Evolutionary conservation across 768 basidiomycete species (phyloP).

Genomic region (Cystobasidium onofrii): DNA sequence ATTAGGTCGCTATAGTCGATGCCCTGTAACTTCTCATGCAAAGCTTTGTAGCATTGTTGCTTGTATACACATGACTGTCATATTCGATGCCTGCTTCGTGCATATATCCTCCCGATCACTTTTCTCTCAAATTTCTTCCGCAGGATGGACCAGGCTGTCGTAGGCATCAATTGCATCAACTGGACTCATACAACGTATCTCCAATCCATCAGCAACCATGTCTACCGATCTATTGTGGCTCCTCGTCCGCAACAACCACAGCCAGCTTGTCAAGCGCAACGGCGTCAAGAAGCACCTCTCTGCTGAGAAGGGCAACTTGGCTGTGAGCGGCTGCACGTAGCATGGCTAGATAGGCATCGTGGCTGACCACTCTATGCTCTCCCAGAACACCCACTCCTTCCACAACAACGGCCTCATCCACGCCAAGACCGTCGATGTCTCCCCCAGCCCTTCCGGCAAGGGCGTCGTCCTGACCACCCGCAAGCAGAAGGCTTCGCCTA

Average conservation of each 20-base stretch:
- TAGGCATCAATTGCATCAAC: background rate
- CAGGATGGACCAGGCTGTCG: no score
- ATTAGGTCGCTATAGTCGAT: no score
- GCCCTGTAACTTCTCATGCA: no score
- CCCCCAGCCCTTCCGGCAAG: conserved; percentile 15
- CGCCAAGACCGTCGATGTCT: conserved; percentile 28
- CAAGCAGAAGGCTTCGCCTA: background rate
- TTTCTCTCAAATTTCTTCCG: background rate
- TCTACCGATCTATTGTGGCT: conserved; percentile 25
- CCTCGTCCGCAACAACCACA: conserved; percentile 26
- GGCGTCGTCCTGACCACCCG: conserved; percentile 25
- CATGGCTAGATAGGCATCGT: background rate
- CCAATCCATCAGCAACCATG: background rate
- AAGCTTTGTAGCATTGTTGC: no score
- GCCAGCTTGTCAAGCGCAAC: conserved; percentile 23
- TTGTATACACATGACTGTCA: no score
- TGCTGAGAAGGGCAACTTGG: conserved; percentile 25
- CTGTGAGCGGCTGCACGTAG: background rate
- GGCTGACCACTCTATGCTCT: background rate
- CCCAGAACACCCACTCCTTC: conserved; percentile 26
- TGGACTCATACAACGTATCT: background rate
- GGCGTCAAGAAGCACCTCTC: conserved; percentile 19
- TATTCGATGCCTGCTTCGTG: no score
- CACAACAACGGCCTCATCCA: conserved; percentile 23
- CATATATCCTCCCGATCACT: no score